Percentiles rank a stretch among this genome's conserved stretches.
Conservation (phyloP, 495 filamentous ascomycete genomes). For the Bombardia bombarda region DNA sequence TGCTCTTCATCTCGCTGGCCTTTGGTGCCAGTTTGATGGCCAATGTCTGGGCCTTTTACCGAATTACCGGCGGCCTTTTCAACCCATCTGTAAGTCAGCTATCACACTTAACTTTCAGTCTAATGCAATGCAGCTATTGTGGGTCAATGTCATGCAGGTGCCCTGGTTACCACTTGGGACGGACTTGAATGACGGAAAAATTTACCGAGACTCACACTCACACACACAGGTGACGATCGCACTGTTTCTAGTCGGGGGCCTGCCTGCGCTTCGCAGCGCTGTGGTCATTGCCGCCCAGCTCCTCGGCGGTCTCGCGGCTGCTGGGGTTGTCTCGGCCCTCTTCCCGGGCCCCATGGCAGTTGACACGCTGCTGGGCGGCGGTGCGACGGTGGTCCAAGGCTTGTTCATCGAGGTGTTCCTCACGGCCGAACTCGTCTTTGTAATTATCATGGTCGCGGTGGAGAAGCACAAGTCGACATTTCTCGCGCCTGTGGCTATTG, state of each 20-base stretch:
- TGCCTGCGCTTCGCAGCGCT: constrained; percentile 38
- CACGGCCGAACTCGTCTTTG: constrained; percentile 67
- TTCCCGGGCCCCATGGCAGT: constrained; percentile 57
- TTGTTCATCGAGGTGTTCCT: constrained; percentile 76
- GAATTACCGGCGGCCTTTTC: constrained; percentile 71
- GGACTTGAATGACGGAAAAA: neutral
- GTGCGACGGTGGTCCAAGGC: constrained; percentile 51
- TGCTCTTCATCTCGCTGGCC: constrained; percentile 62
- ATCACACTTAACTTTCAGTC: constrained; percentile 19
- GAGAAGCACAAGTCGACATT: constrained; percentile 78
- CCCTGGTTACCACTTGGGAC: too few species aligned
- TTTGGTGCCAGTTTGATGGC: constrained; percentile 72
- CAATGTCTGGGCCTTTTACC: constrained; percentile 83
- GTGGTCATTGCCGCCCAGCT: constrained; percentile 51
- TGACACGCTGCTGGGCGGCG: constrained; percentile 49
- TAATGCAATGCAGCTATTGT: neutral
- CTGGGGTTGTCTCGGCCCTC: constrained; percentile 47
- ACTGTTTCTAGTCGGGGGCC: constrained; percentile 48
- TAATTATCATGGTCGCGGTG: constrained; percentile 74
- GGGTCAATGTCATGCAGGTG: neutral
- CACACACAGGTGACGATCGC: constrained; percentile 40
- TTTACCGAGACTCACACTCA: neutral
- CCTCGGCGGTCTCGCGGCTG: constrained; percentile 49
- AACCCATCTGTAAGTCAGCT: constrained; percentile 55
- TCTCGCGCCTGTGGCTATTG: constrained; percentile 72